Evolutionary conservation across 129 eudicot species (phyloP), one percentile per base, ranked within the genome.

Genomic region (Pseudognaphalium luteoalbum): DNA sequence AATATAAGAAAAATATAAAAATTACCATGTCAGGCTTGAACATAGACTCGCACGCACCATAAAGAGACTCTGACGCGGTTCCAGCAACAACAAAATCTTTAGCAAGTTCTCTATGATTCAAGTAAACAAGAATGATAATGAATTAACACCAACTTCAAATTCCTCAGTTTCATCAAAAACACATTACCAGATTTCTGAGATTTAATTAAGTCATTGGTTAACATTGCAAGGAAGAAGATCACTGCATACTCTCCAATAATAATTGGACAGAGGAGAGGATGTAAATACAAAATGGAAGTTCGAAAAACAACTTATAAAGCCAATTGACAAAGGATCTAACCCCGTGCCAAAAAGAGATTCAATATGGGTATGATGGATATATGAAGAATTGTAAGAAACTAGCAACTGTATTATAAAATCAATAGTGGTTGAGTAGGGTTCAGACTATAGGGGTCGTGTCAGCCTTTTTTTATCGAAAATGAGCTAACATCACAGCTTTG

Each of bases 71-170:
- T 25, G 98, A 93, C 59, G 96, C 96, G 5, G 98, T 93, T 12
- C 98, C 98, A 81, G 96, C 90, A 77, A 93, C 98, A 76, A 93
- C 98, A 76, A 93, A 93, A 85, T 93, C 98, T 84, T 93, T 93
- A 37, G 98, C 98, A 60, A 93, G 96, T 81, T 93, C 98, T 83
- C 98, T 93, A 88, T 71, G 66, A 61, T 57, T 30, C 16, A 17
- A 37, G 50, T 51, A 20, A 66, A 42, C 25, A 9, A 3, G 16
- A 37, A 54, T 41, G 0, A 62, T 15, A 33, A 71, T 7, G 28
- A 28, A 75, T 73, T 73, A 73, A 39, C 21, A 37, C 35, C 35
- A 33, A 57, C 41, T n/a, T 28, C 66, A 35, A 7, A 78, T 70
- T 33, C 28, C 20, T 17, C 11, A 25, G 20, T 17, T 70, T 60